Base-by-base conservation (phyloP, 352 stramenopile genomes). In the Elongisporangium prolatum region DNA sequence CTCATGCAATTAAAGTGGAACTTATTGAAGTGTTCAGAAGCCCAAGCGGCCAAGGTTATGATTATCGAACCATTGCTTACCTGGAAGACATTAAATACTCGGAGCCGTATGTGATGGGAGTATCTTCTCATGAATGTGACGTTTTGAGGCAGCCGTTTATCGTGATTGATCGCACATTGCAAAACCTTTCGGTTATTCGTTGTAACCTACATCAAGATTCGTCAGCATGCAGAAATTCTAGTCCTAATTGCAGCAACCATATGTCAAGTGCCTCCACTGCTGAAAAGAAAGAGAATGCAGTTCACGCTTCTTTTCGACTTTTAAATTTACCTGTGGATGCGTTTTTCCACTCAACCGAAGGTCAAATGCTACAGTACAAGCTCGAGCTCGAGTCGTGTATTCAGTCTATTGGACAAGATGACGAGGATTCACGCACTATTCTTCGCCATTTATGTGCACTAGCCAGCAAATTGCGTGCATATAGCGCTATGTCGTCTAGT, bases 401-500 rank as follows among this genome's bases (percentile, higher is more conserved):
- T 3, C 40, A 21, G 0, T 52, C 44, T 47, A 67, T 73, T 63
- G 66, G 66, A 48, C n/a, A 68, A 37, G 55, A 57, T 16, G 62
- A 73, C 16, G 66, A 70, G 14, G 59, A 60, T 4, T 60, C 62
- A n/a, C 56, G 66, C 22, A 18, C 47, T 17, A 50, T 73, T 49
- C 38, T 73, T 1, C 56, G 58, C 14, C 20, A 57, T 16, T 64
- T 72, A 25, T 49, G 63, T 38, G 7, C 6, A 24, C 37, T 72
- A 50, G 65, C 58, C 2, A 56, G 40, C 24, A 40, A 44, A 11
- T 57, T 70, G 16, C 51, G 58, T 7, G 48, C 55, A 48, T 59
- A 56, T 53, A 56, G 50, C 14, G 65, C n/a, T 22, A 64, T 63
- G 17, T 61, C 57, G 21, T 58, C 65, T n/a, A 58, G 28, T 13